Evolutionary conservation across 2,329 filamentous ascomycete genomes (phyloP), one percentile per base, ranked within the genome.

Genomic region (Bipolaris zeicola): DNA sequence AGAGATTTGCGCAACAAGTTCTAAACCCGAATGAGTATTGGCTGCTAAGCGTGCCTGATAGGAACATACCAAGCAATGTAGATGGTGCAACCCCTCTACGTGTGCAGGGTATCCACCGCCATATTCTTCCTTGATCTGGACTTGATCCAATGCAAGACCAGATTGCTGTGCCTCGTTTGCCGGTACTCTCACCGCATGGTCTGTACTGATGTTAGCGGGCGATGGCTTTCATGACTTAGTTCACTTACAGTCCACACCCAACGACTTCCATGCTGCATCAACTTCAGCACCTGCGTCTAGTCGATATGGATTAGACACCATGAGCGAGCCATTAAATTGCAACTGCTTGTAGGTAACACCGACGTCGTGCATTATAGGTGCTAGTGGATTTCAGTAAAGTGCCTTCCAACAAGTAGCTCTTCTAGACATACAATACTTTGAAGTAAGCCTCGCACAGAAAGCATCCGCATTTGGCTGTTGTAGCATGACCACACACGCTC

Each of bases 51-150:
- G 41, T 28, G n/a, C 20, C 11, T 10, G 18, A 14, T 16, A 2
- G 26, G 26, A 14, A 47, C 64, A 57, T 69, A 83, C 83, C 62
- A 88, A 65, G 55, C 86, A 88, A 63, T 87, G 83, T 3, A 85
- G 68, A 52, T 85, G 83, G 60, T 85, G 82, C 68, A 85, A 72
- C 3, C 82, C 83, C 64, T 85, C 82, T 1, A 85, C 80, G 44
- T 85, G 83, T 14, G 83, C 83, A 3, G 83, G 75, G 68, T 81
- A 87, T 0, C 85, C 85, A 13, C 84, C 85, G 0, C 86, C 86
- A 62, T 87, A 82, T 57, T 83, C 80, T 5, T 79, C 74, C 7
- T 76, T 78, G 26, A 86, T 79, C 62, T 85, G 83, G 7, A 87
- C 85, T 58, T 87, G 85, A n/a, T 83, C 79, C 5, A 69, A 58